Percentiles rank a stretch among this genome's conserved stretches.
Evolutionary conservation across 2,329 filamentous ascomycete species (phyloP).

Genomic region (Colletotrichum tabaci): DNA sequence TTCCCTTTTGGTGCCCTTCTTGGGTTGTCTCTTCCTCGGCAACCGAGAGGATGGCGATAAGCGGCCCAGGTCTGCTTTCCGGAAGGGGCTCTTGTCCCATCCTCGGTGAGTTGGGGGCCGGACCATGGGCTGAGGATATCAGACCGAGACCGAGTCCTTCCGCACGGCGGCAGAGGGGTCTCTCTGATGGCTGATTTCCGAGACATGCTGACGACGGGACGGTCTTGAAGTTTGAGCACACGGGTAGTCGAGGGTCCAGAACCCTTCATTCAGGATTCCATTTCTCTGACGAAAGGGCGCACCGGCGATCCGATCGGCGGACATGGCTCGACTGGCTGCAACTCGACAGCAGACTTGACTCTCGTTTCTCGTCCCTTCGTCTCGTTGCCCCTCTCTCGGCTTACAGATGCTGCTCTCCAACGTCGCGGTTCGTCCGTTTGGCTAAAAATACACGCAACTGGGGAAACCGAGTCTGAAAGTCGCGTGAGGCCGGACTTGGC

Average conservation of each 20-base stretch:
- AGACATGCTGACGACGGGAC: background rate
- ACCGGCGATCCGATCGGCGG: constrained; percentile 33
- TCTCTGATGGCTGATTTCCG: background rate
- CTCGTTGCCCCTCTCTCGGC: constrained; percentile 10
- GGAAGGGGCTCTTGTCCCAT: background rate
- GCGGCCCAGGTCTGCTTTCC: background rate
- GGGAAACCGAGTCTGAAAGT: background rate
- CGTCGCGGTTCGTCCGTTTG: background rate
- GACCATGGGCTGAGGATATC: constrained; percentile 15
- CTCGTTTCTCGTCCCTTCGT: constrained; percentile 13
- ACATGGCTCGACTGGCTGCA: constrained; percentile 2
- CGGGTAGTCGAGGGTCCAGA: background rate
- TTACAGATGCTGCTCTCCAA: background rate
- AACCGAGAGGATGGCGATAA: background rate
- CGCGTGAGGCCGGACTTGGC: constrained; percentile 7
- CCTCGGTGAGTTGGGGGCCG: background rate
- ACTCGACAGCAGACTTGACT: background rate
- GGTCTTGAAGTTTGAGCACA: background rate
- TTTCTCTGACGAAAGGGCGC: constrained; percentile 13
- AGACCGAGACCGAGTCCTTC: background rate
- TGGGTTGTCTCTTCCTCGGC: background rate
- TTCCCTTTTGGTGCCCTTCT: background rate
- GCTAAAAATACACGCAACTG: constrained; percentile 24
- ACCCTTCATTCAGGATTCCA: constrained; percentile 10
- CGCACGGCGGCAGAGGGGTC: background rate